Evolutionary conservation across 2,329 filamentous ascomycete species (phyloP).

Genomic region (Cladosporium colombiae): DNA sequence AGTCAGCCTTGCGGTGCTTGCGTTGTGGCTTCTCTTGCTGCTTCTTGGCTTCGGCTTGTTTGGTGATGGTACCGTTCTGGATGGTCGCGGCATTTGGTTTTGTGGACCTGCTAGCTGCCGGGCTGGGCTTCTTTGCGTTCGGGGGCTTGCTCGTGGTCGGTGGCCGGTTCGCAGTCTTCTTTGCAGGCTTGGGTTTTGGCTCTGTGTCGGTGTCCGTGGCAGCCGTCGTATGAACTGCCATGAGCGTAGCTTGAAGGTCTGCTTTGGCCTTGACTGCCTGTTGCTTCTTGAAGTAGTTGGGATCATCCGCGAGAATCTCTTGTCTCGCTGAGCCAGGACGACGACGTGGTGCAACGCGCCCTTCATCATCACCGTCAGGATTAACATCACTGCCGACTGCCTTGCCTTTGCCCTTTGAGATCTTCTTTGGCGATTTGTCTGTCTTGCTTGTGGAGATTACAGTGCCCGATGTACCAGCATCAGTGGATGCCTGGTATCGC

Average conservation of each 20-base stretch:
- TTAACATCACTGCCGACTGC: not conserved
- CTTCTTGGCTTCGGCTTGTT: not conserved
- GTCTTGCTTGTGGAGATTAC: not conserved
- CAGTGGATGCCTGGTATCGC: not conserved
- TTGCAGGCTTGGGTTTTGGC: too few species aligned
- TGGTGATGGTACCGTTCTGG: not conserved
- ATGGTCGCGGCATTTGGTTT: not conserved
- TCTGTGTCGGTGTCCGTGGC: not conserved
- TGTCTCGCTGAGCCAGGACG: not conserved
- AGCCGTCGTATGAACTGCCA: not conserved
- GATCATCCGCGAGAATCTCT: not conserved
- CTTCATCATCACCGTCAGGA: not conserved
- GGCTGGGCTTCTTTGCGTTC: not conserved
- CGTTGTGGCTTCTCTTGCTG: not conserved
- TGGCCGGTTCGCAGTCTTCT: not conserved
- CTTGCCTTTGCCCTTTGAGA: not conserved
- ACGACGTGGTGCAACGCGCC: not conserved
- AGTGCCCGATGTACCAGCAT: not conserved
- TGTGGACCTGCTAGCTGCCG: not conserved
- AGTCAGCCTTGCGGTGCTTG: not conserved
- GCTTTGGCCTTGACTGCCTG: not conserved
- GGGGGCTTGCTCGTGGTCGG: not conserved
- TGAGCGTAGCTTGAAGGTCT: not conserved
- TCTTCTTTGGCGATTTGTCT: not conserved
- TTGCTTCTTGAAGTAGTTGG: not conserved